Conservation (phyloP, 495 filamentous ascomycete species). For the Pyrenula massariospora region DNA sequence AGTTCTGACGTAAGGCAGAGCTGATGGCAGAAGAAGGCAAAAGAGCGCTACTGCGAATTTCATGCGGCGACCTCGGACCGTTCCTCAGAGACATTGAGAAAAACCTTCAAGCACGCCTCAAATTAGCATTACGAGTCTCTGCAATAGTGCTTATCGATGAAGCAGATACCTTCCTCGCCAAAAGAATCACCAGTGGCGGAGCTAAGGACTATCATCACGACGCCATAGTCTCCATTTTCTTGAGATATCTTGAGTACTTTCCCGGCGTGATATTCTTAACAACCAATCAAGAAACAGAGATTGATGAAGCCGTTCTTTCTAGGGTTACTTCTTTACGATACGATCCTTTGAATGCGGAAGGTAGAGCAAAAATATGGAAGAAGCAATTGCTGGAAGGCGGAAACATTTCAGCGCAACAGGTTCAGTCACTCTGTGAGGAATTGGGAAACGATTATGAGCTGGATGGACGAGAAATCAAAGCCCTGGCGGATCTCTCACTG, state of each 20-base stretch:
- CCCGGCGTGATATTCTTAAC: no score
- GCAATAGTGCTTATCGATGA: constrained; percentile 5
- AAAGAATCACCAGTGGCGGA: neutral
- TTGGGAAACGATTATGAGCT: neutral
- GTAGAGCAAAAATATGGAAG: no score
- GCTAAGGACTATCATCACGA: no score
- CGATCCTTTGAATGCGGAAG: no score
- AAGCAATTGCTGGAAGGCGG: neutral
- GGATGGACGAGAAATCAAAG: neutral
- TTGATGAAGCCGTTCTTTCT: no score
- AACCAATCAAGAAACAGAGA: no score
- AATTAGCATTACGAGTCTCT: neutral
- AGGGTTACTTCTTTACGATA: no score
- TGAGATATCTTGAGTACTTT: no score
- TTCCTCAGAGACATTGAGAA: neutral
- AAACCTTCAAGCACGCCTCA: neutral
- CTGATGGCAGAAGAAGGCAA: neutral
- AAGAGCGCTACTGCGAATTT: neutral
- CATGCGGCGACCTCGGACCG: neutral
- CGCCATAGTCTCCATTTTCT: no score
- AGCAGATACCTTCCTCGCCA: constrained; percentile 3
- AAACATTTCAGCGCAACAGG: neutral
- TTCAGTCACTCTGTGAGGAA: neutral
- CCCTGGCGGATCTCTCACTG: neutral
- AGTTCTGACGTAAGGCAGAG: neutral